A percentile compares a stretch with the other conserved stretches of the same genome.
Evolutionary conservation across 1,284 basidiomycete species (phyloP).

Genomic region (Mycena sp.): DNA sequence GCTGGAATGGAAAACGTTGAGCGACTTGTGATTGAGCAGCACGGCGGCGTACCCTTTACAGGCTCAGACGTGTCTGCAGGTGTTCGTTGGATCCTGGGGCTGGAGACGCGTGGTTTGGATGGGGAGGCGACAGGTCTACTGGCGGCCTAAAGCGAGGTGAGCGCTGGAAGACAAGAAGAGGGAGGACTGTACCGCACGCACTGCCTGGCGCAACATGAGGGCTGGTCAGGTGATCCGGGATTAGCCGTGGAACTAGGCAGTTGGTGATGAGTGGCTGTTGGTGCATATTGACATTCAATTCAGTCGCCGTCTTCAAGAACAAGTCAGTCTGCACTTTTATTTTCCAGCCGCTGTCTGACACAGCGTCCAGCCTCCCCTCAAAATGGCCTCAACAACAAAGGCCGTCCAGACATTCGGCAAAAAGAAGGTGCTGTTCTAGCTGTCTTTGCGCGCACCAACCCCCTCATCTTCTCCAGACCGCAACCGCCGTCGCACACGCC

Average conservation of each 20-base stretch:
- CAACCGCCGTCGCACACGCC: slow-evolving; percentile 95
- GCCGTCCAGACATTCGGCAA: slow-evolving; percentile 98
- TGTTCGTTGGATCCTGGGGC: background rate
- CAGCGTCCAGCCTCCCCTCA: slow-evolving; percentile 12
- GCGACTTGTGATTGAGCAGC: background rate
- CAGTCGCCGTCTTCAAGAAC: slow-evolving; percentile 5
- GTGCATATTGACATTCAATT: background rate
- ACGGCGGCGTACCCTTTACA: slow-evolving; percentile 10
- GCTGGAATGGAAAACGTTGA: slow-evolving; percentile 45
- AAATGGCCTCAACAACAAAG: slow-evolving; percentile 82
- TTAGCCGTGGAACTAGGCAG: background rate
- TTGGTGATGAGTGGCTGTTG: background rate
- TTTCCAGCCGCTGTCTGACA: background rate
- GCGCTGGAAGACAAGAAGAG: too few relatives aligned
- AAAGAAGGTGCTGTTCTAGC: slow-evolving; percentile 83
- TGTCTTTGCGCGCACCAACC: slow-evolving; percentile 4
- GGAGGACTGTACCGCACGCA: too few relatives aligned
- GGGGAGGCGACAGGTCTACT: slow-evolving; percentile 7
- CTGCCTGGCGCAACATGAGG: too few relatives aligned
- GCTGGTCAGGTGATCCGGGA: too few relatives aligned
- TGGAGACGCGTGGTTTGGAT: background rate
- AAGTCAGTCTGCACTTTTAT: slow-evolving; percentile 8
- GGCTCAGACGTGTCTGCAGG: background rate
- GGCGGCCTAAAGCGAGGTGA: too few relatives aligned
- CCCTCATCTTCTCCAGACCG: slow-evolving; percentile 68